A percentile compares a stretch with the other conserved stretches of the same genome.
Conservation (phyloP, 805 yeast species). For the Torulaspora indica region DNA sequence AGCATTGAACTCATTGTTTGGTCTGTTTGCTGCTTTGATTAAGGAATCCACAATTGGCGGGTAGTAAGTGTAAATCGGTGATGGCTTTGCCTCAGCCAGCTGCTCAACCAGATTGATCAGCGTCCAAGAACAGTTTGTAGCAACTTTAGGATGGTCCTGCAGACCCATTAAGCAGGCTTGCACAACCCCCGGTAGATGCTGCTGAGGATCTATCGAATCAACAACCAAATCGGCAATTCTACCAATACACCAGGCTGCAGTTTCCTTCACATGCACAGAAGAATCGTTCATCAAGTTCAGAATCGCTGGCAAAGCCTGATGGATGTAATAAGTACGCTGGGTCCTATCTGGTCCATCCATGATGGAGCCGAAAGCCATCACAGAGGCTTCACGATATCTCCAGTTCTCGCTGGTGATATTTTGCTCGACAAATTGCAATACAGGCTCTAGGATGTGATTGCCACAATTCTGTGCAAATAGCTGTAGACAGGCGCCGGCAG, state of each 20-base stretch:
- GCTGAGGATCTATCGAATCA: slow-evolving; percentile 63
- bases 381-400: slow-evolving; percentile 94
- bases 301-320: slow-evolving; percentile 80
- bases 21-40: slow-evolving; percentile 60
- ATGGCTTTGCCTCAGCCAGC: slow-evolving; percentile 46
- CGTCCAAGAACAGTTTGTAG: slow-evolving; percentile 98
- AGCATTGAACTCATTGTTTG: slow-evolving; percentile 79
- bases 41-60: slow-evolving; percentile 63
- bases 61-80: slow-evolving; percentile 72
- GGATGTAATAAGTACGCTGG: slow-evolving; percentile 61
- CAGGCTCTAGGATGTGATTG: slow-evolving; percentile 77
- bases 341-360: slow-evolving; percentile 87
- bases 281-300: slow-evolving; percentile 69
- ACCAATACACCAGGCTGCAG: slow-evolving; percentile 98
- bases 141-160: slow-evolving; percentile 84
- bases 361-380: slow-evolving; percentile 97
- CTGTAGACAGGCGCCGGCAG: slow-evolving; percentile 96
- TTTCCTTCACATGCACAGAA: slow-evolving; percentile 82
- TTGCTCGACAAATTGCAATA: slow-evolving; percentile 74
- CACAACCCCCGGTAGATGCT: slow-evolving; percentile 65
- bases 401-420: slow-evolving; percentile 61
- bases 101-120: slow-evolving; percentile 88
- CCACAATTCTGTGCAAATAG: slow-evolving; percentile 89
- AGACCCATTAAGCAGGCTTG: slow-evolving; percentile 75
- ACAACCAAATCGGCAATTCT: slow-evolving; percentile 85